Evolutionary conservation across 1,139 yeast genomes (phyloP).

Genomic region (Suhomyces ambrosiae): DNA sequence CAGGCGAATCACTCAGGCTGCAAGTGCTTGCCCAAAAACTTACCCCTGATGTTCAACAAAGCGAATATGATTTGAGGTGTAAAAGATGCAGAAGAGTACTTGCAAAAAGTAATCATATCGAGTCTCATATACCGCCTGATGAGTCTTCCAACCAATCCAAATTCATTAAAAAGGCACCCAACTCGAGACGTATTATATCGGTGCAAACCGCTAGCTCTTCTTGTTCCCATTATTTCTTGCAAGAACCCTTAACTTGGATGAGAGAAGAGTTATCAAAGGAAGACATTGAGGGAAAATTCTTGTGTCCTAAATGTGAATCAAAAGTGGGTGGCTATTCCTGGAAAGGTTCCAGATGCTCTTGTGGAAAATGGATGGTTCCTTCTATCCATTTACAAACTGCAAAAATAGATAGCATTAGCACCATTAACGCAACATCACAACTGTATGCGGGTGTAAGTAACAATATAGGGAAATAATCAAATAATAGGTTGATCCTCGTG

Average conservation of each 20-base stretch:
- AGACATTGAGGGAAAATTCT: slow-evolving; percentile 80
- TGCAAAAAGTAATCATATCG: slow-evolving; percentile 51
- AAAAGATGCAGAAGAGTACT: slow-evolving; percentile 67
- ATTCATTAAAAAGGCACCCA: slow-evolving; percentile 62
- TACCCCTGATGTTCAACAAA: slow-evolving; percentile 1
- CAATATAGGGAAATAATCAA: too few relatives aligned
- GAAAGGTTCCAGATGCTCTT: slow-evolving; percentile 93
- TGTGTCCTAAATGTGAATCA: slow-evolving; percentile 82
- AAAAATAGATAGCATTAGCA: slow-evolving; percentile 67
- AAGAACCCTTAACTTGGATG: slow-evolving; percentile 95
- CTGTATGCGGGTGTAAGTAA: too few relatives aligned
- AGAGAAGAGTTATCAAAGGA: slow-evolving; percentile 66
- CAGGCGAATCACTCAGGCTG: slow-evolving; percentile 22
- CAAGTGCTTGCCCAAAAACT: slow-evolving; percentile 18
- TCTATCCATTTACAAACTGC: slow-evolving; percentile 81
- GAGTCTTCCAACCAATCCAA: slow-evolving; percentile 61
- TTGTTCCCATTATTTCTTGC: slow-evolving; percentile 80
- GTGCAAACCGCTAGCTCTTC: slow-evolving; percentile 55
- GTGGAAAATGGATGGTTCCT: slow-evolving; percentile 96
- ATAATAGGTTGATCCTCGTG: too few relatives aligned
- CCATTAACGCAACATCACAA: too few relatives aligned
- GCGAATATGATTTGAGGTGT: slow-evolving; percentile 54
- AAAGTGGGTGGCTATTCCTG: slow-evolving; percentile 90
- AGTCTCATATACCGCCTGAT: slow-evolving; percentile 63
- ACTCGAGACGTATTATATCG: slow-evolving; percentile 55